phyloP scores from a whole-genome alignment of 495 filamentous ascomycete genomes.

The Aspergillus ostianus region DNA sequence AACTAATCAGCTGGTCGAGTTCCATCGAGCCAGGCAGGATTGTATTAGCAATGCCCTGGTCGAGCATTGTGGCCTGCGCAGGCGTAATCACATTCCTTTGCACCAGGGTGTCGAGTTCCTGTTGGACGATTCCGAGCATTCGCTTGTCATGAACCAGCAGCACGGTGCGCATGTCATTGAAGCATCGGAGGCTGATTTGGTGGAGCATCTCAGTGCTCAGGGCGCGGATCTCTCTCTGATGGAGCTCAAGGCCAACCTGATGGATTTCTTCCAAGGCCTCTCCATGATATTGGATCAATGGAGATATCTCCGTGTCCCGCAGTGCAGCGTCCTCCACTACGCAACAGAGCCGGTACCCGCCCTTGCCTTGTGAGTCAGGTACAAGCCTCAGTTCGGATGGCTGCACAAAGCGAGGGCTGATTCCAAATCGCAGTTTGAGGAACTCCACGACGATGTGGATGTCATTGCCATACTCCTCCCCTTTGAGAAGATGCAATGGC shows the following conservation, averaged over 20 bases:
- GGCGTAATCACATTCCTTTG: constrained; percentile 21
- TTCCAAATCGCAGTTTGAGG: constrained; percentile 16
- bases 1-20: constrained; percentile 13
- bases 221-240: constrained; percentile 37
- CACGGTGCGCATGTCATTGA: constrained; percentile 45
- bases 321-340: constrained; percentile 9
- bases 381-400: constrained; percentile 22
- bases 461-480: constrained; percentile 31
- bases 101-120: constrained; percentile 35
- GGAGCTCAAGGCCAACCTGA: constrained; percentile 42
- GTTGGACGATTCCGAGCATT: constrained; percentile 40
- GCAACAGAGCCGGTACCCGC: constrained; percentile 27
- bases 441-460: constrained; percentile 32
- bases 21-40: constrained; percentile 23
- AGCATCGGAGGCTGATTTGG: constrained; percentile 32
- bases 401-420: constrained; percentile 15
- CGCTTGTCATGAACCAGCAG: constrained; percentile 47
- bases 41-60: constrained; percentile 22
- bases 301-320: background rate
- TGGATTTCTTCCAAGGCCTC: constrained; percentile 36
- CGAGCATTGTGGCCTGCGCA: constrained; percentile 26
- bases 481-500: constrained; percentile 37
- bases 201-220: constrained; percentile 29
- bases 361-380: constrained; percentile 6
- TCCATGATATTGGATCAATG: constrained; percentile 7